Conservation (phyloP, 768 basidiomycete genomes). For the Russula dissimulans region DNA sequence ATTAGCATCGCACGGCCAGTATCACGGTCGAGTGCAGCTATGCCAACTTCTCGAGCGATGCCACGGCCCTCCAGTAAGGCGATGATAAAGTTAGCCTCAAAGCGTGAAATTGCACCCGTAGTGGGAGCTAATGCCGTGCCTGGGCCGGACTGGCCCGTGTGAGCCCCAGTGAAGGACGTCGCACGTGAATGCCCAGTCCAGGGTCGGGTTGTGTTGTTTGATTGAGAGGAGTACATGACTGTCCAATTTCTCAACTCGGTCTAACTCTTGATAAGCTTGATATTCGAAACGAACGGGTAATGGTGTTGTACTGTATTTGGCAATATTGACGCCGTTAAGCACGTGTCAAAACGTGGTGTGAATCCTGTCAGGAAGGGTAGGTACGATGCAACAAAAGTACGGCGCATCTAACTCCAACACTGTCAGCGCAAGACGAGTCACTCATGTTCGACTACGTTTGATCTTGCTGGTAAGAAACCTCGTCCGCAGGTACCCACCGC, state of each 20-base stretch:
- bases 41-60: slow-evolving; percentile 74
- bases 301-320: too few species aligned
- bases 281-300: too few species aligned
- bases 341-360: too few species aligned
- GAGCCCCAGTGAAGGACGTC: slow-evolving; percentile 9
- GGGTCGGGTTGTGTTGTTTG: slow-evolving; percentile 33
- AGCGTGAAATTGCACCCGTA: slow-evolving; percentile 49
- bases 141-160: slow-evolving; percentile 40
- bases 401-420: too few species aligned
- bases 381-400: too few species aligned
- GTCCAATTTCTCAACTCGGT: neutral
- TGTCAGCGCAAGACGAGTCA: neutral
- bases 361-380: too few species aligned
- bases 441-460: too few species aligned
- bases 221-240: slow-evolving; percentile 20
- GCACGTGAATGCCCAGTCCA: slow-evolving; percentile 50
- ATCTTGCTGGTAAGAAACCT: too few species aligned
- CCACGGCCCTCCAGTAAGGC: slow-evolving; percentile 72
- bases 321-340: too few species aligned
- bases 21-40: slow-evolving; percentile 76
- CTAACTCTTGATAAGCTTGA: neutral
- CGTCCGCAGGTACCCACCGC: too few species aligned
- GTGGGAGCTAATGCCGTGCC: slow-evolving; percentile 46
- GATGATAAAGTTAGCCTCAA: slow-evolving; percentile 55
- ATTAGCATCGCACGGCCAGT: slow-evolving; percentile 68